Evolutionary conservation across 78 protist species (phyloP), one percentile per base, ranked within the genome.

Genomic region (Dictyostelium intermedium): DNA sequence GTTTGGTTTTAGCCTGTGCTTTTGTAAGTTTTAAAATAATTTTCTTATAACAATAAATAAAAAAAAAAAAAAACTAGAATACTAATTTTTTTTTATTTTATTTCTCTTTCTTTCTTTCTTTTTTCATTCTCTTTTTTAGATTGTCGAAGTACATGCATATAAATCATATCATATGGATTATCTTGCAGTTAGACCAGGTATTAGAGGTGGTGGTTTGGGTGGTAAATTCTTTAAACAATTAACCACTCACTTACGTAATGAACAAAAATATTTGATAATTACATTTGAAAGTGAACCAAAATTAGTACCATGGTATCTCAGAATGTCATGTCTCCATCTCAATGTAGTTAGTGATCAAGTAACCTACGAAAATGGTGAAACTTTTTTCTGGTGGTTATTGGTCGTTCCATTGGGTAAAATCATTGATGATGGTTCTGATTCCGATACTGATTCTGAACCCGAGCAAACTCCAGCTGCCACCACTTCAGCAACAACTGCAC

Each of bases 141-240:
- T 89, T 5, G 70, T 89, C 11, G 94, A 89, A n/a, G 32, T 76
- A 4, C 85, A 87, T 27, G 82, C 80, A 23, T 61, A 39, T 30
- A 76, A 63, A 39, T 56, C 76, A 3, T 87, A 87, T 53, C 93
- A 87, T 63, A 76, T 87, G 53, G 93, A 87, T 70, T 87, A 87
- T 63, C 66, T 87, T 27, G 80, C 85, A 78, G 93, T 87, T 13
- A 82, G 85, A 77, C 81, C 93, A n/a, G 85, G 70, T 66, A 23
- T n/a, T 47, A 53, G 93, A 63, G 93, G 93, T 87, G 69, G 45
- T 56, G 93, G 93, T 79, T 11, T 72, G 3, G 93, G 93, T 87
- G 93, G 93, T 18, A 87, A 87, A 79, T 87, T 87, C 93, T 87
- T 87, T 82, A 82, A 78, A 7, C 80, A 56, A 14, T 43, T 87